Conservation (phyloP, 352 stramenopile species). For the Pythium folliculosum region DNA sequence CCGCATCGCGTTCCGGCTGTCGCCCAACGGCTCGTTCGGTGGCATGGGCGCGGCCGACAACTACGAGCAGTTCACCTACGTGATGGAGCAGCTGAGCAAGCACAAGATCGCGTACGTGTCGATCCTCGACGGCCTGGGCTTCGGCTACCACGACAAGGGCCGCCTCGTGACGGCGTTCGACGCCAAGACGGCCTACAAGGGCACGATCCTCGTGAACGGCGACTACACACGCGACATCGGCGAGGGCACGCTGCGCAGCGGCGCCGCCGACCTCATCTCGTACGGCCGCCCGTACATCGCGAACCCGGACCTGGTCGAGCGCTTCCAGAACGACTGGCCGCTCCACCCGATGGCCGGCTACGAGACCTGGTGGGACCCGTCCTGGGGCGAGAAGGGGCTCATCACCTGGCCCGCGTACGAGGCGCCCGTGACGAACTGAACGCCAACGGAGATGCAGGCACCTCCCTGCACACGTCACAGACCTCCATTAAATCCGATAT, state of each 20-base stretch:
- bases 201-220: conserved; percentile 30
- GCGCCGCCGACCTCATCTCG: neutral
- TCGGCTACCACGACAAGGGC: neutral
- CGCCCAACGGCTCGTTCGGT: neutral
- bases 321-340: conserved; percentile 1
- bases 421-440: neutral
- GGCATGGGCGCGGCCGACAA: neutral
- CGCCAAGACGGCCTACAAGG: neutral
- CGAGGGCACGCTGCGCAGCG: conserved; percentile 5
- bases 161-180: neutral
- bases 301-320: conserved; percentile 14
- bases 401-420: conserved; percentile 5
- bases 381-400: conserved; percentile 2
- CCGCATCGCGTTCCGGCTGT: neutral
- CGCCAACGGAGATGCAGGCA: neutral
- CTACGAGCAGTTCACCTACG: neutral
- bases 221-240: conserved; percentile 30
- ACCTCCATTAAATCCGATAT: neutral
- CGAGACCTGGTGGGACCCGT: conserved; percentile 9
- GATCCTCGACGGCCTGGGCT: neutral
- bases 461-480: neutral
- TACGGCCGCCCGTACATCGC: conserved; percentile 6
- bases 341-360: conserved; percentile 20
- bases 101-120: neutral
- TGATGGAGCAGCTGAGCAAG: neutral